Evolutionary conservation across 2,329 filamentous ascomycete species (phyloP).

Genomic region (Cladophialophora bantiana): DNA sequence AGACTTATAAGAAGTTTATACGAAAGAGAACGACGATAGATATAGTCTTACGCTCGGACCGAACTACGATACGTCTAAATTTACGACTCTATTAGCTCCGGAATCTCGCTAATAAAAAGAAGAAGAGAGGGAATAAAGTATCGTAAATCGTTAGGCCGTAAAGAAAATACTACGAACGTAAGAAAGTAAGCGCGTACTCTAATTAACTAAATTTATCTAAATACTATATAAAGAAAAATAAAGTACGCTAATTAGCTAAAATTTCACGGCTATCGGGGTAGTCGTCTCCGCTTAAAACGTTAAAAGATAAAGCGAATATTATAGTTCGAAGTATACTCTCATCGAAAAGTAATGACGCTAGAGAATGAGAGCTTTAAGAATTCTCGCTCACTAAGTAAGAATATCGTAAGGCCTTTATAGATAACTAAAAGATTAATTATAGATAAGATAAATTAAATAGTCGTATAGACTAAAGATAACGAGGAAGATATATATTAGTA

Average conservation of each 20-base stretch:
- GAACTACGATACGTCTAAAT: neutral
- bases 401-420: no score
- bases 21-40: neutral
- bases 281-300: no score
- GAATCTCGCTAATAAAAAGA: neutral
- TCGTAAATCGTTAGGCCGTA: neutral
- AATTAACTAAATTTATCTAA: neutral
- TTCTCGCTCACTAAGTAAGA: no score
- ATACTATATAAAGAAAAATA: neutral
- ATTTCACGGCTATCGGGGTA: no score
- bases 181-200: neutral
- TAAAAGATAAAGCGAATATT: neutral
- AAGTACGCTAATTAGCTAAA: neutral
- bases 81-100: neutral
- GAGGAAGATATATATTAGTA: no score
- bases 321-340: neutral
- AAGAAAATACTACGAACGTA: neutral
- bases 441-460: no score
- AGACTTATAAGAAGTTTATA: neutral
- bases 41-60: neutral
- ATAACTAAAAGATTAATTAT: no score
- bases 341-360: neutral
- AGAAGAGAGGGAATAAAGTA: conserved; percentile 4
- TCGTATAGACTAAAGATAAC: no score
- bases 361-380: no score